Percentiles rank a stretch among this genome's conserved stretches.
Evolutionary conservation across 2,329 filamentous ascomycete species (phyloP).

Genomic region (Eurotiales sp.): DNA sequence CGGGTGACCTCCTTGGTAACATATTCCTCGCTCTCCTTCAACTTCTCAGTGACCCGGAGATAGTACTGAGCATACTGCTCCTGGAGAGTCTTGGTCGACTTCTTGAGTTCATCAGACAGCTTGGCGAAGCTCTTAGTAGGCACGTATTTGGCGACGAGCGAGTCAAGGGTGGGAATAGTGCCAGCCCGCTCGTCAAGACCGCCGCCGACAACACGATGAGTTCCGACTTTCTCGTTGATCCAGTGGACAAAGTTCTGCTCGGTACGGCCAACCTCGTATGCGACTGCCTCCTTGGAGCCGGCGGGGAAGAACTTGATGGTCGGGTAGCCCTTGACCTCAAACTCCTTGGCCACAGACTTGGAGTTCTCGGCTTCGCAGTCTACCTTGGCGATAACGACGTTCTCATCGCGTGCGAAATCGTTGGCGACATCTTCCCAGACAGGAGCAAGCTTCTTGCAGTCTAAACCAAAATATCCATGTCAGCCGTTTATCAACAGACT

Average conservation of each 20-base stretch:
- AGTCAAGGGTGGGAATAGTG: constrained; percentile 74
- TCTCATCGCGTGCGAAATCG: constrained; percentile 73
- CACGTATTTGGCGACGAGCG: constrained; percentile 67
- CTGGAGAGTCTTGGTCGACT: constrained; percentile 63
- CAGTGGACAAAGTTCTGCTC: constrained; percentile 75
- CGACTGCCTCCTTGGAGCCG: constrained; percentile 67
- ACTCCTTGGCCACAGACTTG: constrained; percentile 70
- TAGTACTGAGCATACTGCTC: constrained; percentile 93
- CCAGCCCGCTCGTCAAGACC: constrained; percentile 74
- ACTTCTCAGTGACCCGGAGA: constrained; percentile 82
- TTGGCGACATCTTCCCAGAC: constrained; percentile 82
- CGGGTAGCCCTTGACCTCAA: constrained; percentile 81
- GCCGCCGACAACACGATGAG: constrained; percentile 77
- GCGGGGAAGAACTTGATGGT: constrained; percentile 98
- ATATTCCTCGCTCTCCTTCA: constrained; percentile 71
- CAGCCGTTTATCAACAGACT: background rate
- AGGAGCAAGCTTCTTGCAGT: constrained; percentile 94
- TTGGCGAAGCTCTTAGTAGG: constrained; percentile 61
- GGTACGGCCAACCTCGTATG: constrained; percentile 71
- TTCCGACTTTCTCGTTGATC: constrained; percentile 85
- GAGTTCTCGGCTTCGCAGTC: constrained; percentile 85
- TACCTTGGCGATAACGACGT: constrained; percentile 87
- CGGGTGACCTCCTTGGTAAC: constrained; percentile 81
- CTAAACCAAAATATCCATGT: constrained; percentile 45
- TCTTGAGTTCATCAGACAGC: constrained; percentile 67